Evolutionary conservation across 257 asterid genomes (phyloP), one percentile per base, ranked within the genome.

Genomic region (Nicotiana noctiflora): DNA sequence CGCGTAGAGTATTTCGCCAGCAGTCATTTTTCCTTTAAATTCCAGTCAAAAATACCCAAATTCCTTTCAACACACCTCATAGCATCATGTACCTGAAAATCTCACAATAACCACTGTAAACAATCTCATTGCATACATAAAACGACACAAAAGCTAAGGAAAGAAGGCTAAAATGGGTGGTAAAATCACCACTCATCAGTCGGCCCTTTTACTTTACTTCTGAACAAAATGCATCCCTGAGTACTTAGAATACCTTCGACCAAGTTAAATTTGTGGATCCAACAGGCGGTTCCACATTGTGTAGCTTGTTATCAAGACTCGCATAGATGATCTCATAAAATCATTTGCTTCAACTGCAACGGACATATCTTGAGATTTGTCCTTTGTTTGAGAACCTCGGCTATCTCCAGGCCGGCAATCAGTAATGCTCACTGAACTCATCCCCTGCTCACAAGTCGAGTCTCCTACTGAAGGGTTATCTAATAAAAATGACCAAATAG

Each of bases 401-500:
- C 63, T 79, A 74, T 86, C 85, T 56, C 80, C 61, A 10, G 76
- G 70, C 82, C 55, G 75, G 75, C 82, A 72, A 75, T 88, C 92
- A 77, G 79, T 80, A 57, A 89, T 86, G 84, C 86, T 87, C 93
- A 89, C 88, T 11, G 90, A 86, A 80, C 91, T 84, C 83, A 88
- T 88, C 82, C 89, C 92, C 84, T 85, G 88, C 85, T 95, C 92
- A 51, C 86, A 84, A 51, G 88, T 76, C 8, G 92, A 84, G 83
- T 85, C 88, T 78, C 81, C 89, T 44, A 77, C 88, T 5, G 89
- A 83, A 81, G 92, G 90, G 68, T 82, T 56, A 56, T 91, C 92
- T 6, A 85, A 79, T 62, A 90, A 86, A 85, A 92, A 90, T 32
- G 94, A 84, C 99, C 98, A 93, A 17, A 89, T 91, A 40, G 86